Conservation (phyloP, 75 land plant genomes). For the Selaginella moellendorffii region DNA sequence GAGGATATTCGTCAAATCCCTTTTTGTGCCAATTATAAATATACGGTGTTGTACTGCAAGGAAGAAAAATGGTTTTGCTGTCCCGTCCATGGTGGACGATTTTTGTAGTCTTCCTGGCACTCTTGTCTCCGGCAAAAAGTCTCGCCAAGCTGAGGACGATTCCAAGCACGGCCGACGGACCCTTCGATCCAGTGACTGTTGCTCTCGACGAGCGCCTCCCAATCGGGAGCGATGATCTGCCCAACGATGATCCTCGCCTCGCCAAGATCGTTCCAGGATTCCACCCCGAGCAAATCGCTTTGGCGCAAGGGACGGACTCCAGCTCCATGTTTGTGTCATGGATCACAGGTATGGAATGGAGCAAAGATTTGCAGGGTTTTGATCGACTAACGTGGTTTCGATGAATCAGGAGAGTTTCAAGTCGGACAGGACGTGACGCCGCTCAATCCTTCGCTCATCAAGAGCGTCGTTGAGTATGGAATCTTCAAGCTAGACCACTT, state of each 20-base stretch:
- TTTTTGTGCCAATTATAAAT: too few relatives aligned
- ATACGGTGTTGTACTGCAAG: too few relatives aligned
- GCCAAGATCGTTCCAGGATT: constrained; percentile 23
- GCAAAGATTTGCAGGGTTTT: not conserved
- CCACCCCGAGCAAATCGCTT: constrained; percentile 68
- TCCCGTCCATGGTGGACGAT: too few relatives aligned
- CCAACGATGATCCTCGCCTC: constrained; percentile 36
- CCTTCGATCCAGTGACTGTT: constrained; percentile 55
- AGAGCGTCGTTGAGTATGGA: constrained; percentile 59
- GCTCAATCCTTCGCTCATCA: constrained; percentile 42
- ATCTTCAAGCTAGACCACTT: constrained; percentile 11
- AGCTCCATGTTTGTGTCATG: constrained; percentile 86
- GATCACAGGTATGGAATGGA: constrained; percentile 46
- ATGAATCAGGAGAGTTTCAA: constrained; percentile 57
- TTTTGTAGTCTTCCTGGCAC: too few relatives aligned
- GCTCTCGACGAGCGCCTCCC: constrained; percentile 50
- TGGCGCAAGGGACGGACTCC: constrained; percentile 45
- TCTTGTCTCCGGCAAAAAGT: not conserved
- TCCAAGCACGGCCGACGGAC: constrained; percentile 76
- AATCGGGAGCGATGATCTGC: constrained; percentile 70
- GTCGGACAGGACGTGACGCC: constrained; percentile 53
- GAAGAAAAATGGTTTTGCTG: too few relatives aligned
- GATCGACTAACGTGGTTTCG: not conserved
- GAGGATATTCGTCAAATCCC: too few relatives aligned
- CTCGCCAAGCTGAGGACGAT: constrained; percentile 12